Base-by-base conservation (phyloP, 495 filamentous ascomycete species). In the Xylaria castorea region DNA sequence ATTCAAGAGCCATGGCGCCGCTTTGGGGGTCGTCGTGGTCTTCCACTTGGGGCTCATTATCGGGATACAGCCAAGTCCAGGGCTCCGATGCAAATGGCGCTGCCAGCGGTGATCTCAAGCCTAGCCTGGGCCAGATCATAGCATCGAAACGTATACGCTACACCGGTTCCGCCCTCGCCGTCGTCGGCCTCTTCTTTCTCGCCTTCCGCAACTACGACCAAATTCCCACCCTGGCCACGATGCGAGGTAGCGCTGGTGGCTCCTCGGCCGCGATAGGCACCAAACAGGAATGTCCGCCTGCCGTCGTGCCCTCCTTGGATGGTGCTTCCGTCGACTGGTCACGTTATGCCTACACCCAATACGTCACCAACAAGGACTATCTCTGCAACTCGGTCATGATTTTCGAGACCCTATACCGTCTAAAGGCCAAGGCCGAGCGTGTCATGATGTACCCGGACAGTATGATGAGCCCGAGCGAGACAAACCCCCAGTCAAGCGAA, bases 351-450 rank as follows among this genome's bases (percentile, higher is more conserved):
- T 94, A 94, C 75, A 87, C 86, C 12, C 89, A 90, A 78, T 95
- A 94, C 81, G 92, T 91, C 25, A 92, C 91, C 18, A 87, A 86
- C 51, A 85, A 84, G 67, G 83, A 87, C 4, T 92, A 93, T 78
- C 86, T 95, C 3, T 95, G 92, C 81, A 94, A 93, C 76, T 88
- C 89, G 2, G 78, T 95, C 66, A 92, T 95, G 91, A 83, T 94
- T 7, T 90, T 94, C 72, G 91, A 92, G 74, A 83, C 86, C 22
- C 73, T 94, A 62, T 75, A 89, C 32, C 83, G 86, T 36, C 80
- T 91, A 0, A 89, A 87, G 16, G 91, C 87, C 74, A 86, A 87
- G 71, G 90, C 92, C 3, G 88, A 91, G 42, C 86, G 88, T 6
- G 78, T 94, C 16, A 82, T 95, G 75, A 85, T 93, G 76, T 93